phyloP scores from a whole-genome alignment of 148 eudicot genomes.

The Selenicereus undatus region DNA sequence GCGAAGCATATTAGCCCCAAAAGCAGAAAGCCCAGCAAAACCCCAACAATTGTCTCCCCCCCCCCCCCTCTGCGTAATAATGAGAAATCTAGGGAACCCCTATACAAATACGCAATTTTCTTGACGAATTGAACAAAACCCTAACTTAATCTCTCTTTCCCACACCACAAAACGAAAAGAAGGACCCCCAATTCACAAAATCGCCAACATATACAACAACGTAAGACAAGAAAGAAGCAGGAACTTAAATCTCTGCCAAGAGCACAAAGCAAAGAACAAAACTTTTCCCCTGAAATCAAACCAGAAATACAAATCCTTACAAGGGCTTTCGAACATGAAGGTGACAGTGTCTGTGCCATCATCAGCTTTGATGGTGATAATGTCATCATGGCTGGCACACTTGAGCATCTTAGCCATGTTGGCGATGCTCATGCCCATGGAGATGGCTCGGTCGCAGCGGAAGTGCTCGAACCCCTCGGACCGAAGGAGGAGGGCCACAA shows the following conservation, averaged over 20 bases:
- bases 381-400: slow-evolving; percentile 57
- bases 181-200: not conserved
- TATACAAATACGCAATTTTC: not conserved
- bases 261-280: not conserved
- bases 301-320: slow-evolving; percentile 22
- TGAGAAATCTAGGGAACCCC: not conserved
- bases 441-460: slow-evolving; percentile 54
- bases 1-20: too few species aligned
- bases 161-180: not conserved
- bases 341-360: slow-evolving; percentile 59
- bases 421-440: slow-evolving; percentile 58
- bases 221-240: not conserved
- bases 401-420: slow-evolving; percentile 57
- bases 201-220: not conserved
- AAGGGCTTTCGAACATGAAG: slow-evolving; percentile 72
- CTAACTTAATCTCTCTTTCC: not conserved
- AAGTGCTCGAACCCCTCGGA: slow-evolving; percentile 71
- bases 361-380: slow-evolving; percentile 60
- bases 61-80: not conserved
- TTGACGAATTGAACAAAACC: not conserved
- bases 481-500: slow-evolving; percentile 56
- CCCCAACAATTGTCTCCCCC: not conserved
- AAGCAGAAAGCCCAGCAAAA: not conserved
- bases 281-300: not conserved
- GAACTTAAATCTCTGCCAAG: not conserved